Evolutionary conservation across 2,329 filamentous ascomycete species (phyloP).

Genomic region (Stachybotrys elegans): DNA sequence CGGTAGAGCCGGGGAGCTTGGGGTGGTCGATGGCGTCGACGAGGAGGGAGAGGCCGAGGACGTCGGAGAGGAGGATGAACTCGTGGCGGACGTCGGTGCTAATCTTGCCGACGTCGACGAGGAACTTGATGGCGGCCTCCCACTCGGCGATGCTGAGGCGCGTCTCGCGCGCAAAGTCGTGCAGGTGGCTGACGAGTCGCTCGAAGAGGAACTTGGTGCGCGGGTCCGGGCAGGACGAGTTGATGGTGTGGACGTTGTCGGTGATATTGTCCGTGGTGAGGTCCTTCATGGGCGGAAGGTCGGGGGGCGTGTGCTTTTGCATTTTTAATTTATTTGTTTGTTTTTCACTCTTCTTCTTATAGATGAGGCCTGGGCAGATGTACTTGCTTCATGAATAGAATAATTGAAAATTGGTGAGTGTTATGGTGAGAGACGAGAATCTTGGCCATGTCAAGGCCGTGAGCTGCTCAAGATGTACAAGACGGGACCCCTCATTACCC

Average conservation of each 20-base stretch:
- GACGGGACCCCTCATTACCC: no score
- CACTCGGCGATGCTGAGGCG: conserved; percentile 61
- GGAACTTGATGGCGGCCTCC: conserved; percentile 25
- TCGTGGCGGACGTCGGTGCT: conserved; percentile 32
- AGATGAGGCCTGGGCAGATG: no score
- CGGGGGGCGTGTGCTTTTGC: no score
- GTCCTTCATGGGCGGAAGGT: conserved; percentile 35
- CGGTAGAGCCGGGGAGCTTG: conserved; percentile 61
- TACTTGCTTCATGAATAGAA: no score
- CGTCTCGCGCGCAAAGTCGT: conserved; percentile 73
- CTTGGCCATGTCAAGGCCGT: no score
- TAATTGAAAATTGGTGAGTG: no score
- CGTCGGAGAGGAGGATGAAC: conserved; percentile 72
- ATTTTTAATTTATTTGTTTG: conserved; percentile 1
- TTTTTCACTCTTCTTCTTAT: no score
- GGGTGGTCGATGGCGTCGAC: conserved; percentile 75
- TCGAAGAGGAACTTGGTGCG: conserved; percentile 66
- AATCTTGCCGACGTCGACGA: background rate
- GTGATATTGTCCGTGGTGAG: conserved; percentile 72
- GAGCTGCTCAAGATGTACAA: no score
- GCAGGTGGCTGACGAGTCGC: conserved; percentile 64
- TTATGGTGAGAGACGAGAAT: no score
- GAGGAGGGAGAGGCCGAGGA: conserved; percentile 68
- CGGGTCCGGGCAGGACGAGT: conserved; percentile 57
- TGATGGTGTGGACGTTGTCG: conserved; percentile 64